Evolutionary conservation across 495 filamentous ascomycete species (phyloP).

Genomic region (Pseudoneurospora amorphoporcata): DNA sequence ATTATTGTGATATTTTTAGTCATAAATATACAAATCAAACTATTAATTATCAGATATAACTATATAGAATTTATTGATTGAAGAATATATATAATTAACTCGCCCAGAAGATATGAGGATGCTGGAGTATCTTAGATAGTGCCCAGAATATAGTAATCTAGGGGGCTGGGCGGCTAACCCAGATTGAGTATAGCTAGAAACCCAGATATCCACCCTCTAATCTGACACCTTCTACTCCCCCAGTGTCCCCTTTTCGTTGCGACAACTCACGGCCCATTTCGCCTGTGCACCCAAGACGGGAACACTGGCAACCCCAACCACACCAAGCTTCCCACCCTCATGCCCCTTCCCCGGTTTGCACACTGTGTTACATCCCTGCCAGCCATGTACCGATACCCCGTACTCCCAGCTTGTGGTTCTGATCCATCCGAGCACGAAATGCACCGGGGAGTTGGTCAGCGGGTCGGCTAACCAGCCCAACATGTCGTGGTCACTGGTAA

Average conservation of each 20-base stretch:
- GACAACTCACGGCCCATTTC: constrained; percentile 5
- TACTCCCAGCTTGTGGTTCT: neutral
- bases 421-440: constrained; percentile 6
- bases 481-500: neutral
- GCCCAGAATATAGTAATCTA: too few species aligned
- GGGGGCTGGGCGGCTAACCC: too few species aligned
- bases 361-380: neutral
- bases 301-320: constrained; percentile 1
- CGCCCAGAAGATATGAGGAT: too few species aligned
- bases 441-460: constrained; percentile 14
- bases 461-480: constrained; percentile 3
- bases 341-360: neutral
- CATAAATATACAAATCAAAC: too few species aligned
- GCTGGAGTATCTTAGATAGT: too few species aligned
- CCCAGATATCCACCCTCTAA: too few species aligned
- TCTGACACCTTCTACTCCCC: neutral
- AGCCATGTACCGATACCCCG: neutral
- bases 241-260: neutral
- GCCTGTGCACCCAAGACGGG: neutral
- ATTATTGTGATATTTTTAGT: too few species aligned
- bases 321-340: neutral
- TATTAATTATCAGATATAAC: too few species aligned
- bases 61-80: too few species aligned
- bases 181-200: too few species aligned
- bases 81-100: too few species aligned